Evolutionary conservation across 768 basidiomycete species (phyloP).

Genomic region (Lentinula detonsa): DNA sequence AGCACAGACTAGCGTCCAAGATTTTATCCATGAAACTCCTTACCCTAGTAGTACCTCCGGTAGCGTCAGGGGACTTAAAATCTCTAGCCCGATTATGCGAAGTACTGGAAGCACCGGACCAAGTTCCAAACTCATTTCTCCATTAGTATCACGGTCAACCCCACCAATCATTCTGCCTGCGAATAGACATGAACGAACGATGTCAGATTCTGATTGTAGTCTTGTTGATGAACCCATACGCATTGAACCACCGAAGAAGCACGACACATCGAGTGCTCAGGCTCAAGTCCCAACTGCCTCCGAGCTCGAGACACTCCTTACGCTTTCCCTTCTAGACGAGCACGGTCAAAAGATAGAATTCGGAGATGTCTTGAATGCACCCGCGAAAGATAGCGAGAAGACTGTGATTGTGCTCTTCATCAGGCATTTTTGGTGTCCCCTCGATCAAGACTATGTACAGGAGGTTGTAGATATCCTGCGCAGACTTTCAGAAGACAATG

Average conservation of each 20-base stretch:
- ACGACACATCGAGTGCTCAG: background rate
- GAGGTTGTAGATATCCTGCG: background rate
- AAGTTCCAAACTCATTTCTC: background rate
- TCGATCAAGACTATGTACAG: constrained; percentile 80
- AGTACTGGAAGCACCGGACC: background rate
- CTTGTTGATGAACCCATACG: background rate
- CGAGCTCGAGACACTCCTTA: background rate
- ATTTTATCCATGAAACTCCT: background rate
- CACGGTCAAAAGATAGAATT: background rate
- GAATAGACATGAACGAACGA: background rate
- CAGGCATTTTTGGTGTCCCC: constrained; percentile 84
- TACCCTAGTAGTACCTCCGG: background rate
- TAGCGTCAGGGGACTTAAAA: background rate
- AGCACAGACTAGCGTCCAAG: background rate
- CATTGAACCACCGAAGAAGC: background rate
- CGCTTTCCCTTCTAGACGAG: background rate
- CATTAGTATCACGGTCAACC: background rate
- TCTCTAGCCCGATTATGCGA: background rate
- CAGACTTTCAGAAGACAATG: constrained; percentile 46
- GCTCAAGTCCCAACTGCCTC: background rate
- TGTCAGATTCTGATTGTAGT: background rate
- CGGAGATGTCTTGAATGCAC: constrained; percentile 10
- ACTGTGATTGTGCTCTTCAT: constrained; percentile 76
- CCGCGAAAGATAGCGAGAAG: constrained; percentile 17
- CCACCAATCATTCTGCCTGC: background rate